These are phyloP conservation scores for Pyrenophora graminea DNA, from an alignment of 2,329 filamentous ascomycete species.

Conservation along the genomic window DNA sequence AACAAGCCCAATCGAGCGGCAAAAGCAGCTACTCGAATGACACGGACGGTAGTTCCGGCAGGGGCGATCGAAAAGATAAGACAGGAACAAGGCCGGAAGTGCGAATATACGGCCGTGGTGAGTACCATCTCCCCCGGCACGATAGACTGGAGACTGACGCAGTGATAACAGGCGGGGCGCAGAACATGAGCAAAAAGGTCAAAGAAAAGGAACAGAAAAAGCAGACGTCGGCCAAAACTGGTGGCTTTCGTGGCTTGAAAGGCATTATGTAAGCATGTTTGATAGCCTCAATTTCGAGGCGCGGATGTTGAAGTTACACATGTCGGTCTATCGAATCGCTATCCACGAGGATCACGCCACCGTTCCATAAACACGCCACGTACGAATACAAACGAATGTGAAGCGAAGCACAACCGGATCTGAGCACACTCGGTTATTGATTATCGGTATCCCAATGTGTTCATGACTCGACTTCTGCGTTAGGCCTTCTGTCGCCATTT, in stretches of 20 bases:
- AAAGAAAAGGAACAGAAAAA: constrained; percentile 54
- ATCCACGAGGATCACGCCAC: neutral
- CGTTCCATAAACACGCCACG: neutral
- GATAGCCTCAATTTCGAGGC: neutral
- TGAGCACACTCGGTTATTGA: too few relatives aligned
- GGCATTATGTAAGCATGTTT: constrained; percentile 38
- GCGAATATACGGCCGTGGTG: constrained; percentile 60
- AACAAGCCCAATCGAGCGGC: constrained; percentile 37
- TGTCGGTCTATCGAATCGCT: constrained; percentile 1
- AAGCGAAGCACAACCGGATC: too few relatives aligned
- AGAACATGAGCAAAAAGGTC: constrained; percentile 60
- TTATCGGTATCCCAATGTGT: too few relatives aligned
- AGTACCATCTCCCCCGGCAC: constrained; percentile 28
- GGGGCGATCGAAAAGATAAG: constrained; percentile 48
- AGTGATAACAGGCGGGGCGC: constrained; percentile 51
- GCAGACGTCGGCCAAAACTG: constrained; percentile 48
- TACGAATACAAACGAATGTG: too few relatives aligned
- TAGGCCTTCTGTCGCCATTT: too few relatives aligned
- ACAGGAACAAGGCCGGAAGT: constrained; percentile 55
- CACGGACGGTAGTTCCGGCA: constrained; percentile 41
- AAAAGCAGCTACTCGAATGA: constrained; percentile 50
- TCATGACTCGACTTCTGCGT: too few relatives aligned
- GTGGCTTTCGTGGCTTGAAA: constrained; percentile 48
- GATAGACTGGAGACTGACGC: constrained; percentile 39
- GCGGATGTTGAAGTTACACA: neutral